Base-by-base conservation (phyloP, 257 asterid species). In the Jasminum sambac region DNA sequence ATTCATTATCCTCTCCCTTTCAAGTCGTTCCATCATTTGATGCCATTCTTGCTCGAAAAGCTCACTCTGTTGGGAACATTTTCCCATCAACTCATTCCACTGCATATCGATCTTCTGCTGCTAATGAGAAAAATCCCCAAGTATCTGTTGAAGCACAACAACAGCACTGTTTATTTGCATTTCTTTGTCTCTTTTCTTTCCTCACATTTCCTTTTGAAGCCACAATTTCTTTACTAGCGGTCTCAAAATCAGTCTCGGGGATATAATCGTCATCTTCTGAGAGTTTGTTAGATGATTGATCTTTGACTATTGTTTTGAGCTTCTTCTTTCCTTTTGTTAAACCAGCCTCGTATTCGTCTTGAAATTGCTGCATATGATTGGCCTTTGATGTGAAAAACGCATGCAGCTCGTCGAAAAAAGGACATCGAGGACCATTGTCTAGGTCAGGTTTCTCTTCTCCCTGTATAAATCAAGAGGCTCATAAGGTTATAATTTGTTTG, bases 21-120 rank as follows among this genome's bases (percentile, higher is more conserved):
- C 93, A 1, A 87, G 95, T 7, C 70, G 84, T 84, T 80, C 90
- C 92, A 86, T 91, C 23, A 72, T 75, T 21, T 70, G 77, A 43
- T 83, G 76, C 96, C 95, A 91, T 71, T 84, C 93, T 39, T 77
- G 78, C 84, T 91, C 91, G 7, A 84, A 64, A 13, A 42, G 57
- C 59, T 81, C 88, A 76, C 91, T 82, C 72, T 89, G 89, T 37
- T 75, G 67, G 3, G 87, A 89, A 17, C 36, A 77, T 74, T 72
- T 89, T 81, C 86, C 90, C 85, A 81, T 72, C 0, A 78, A 30
- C 79, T 85, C 92, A 74, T 74, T 79, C 96, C 95, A 89, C 69
- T 83, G 80, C 88, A 79, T 39, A 40, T 91, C 91, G 17, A 86
- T 85, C 77, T 16, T 76, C 80, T 83, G 82, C 59, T 91, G 97